These are phyloP conservation scores for Margaritispora aquatica DNA, from an alignment of 495 filamentous ascomycete species.

Conservation along the genomic window DNA sequence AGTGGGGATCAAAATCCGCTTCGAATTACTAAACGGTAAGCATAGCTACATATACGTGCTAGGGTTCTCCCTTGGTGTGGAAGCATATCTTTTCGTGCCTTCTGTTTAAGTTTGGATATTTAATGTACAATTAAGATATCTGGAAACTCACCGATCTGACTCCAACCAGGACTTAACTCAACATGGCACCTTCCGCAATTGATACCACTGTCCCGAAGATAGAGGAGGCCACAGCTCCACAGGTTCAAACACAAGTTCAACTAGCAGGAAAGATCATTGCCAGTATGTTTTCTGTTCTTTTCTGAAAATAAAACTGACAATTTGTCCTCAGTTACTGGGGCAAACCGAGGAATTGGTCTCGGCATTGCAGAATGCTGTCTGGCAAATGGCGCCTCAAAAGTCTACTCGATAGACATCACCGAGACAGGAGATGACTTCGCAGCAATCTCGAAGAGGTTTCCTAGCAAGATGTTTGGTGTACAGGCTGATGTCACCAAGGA, in stretches of 20 bases:
- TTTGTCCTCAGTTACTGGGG: conserved; percentile 5
- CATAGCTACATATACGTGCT: too few species aligned
- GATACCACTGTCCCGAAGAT: neutral
- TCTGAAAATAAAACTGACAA: neutral
- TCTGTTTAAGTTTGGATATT: too few species aligned
- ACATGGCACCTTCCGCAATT: conserved; percentile 8
- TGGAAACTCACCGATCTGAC: too few species aligned
- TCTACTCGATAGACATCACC: conserved; percentile 15
- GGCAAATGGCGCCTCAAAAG: conserved; percentile 5
- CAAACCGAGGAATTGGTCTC: conserved; percentile 40
- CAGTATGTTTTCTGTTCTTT: neutral
- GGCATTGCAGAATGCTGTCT: conserved; percentile 15
- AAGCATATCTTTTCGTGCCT: too few species aligned
- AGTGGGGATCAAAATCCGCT: too few species aligned
- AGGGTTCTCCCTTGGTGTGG: too few species aligned
- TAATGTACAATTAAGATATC: too few species aligned
- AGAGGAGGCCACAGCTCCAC: neutral
- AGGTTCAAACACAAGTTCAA: conserved; percentile 4
- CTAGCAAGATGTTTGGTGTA: neutral
- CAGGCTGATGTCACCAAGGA: conserved; percentile 12
- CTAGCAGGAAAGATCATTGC: conserved; percentile 12
- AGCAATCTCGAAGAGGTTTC: conserved; percentile 1
- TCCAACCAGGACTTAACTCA: neutral
- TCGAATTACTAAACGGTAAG: too few species aligned
- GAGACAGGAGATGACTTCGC: conserved; percentile 8